Percentiles rank a stretch among this genome's conserved stretches.
phyloP scores from a whole-genome alignment of 805 yeast species.

The Wickerhamiella cacticola region DNA sequence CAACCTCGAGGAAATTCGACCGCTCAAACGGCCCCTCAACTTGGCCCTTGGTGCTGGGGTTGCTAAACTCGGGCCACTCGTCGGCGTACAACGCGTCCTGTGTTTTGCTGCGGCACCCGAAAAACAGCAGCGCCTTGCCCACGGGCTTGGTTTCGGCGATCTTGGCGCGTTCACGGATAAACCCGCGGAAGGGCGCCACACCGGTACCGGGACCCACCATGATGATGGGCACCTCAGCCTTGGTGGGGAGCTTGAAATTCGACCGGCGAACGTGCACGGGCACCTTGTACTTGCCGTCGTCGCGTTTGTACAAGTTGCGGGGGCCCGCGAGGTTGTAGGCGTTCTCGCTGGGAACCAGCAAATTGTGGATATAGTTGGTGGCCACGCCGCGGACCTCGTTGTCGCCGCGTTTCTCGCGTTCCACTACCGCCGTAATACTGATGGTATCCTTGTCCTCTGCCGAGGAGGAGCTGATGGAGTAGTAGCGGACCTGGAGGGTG shows the following conservation, averaged over 20 bases:
- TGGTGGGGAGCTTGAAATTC: conserved; percentile 82
- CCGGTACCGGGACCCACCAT: conserved; percentile 98
- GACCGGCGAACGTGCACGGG: conserved; percentile 94
- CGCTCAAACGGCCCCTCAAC: conserved; percentile 16
- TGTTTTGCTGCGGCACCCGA: conserved; percentile 68
- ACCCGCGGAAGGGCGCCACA: conserved; percentile 96
- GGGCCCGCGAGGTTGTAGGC: conserved; percentile 78
- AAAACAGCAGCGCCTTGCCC: conserved; percentile 70
- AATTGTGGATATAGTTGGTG: conserved; percentile 71
- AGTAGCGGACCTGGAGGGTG: conserved; percentile 84
- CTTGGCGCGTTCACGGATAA: conserved; percentile 72
- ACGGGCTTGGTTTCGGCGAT: conserved; percentile 39
- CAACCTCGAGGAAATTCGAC: conserved; percentile 35
- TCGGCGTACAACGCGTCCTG: conserved; percentile 79
- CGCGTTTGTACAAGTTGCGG: conserved; percentile 32
- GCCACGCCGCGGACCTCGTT: conserved; percentile 69
- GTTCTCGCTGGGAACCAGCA: conserved; percentile 35
- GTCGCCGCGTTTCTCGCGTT: conserved; percentile 36
- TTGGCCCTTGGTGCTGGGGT: conserved; percentile 14
- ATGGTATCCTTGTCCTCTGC: conserved; percentile 59
- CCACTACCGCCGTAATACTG: conserved; percentile 88
- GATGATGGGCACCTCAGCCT: conserved; percentile 70
- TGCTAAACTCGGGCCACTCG: conserved; percentile 68
- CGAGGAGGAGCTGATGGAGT: conserved; percentile 89
- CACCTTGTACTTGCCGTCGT: conserved; percentile 33